phyloP scores from a whole-genome alignment of 1,284 basidiomycete species.

The Marasmius oreades region DNA sequence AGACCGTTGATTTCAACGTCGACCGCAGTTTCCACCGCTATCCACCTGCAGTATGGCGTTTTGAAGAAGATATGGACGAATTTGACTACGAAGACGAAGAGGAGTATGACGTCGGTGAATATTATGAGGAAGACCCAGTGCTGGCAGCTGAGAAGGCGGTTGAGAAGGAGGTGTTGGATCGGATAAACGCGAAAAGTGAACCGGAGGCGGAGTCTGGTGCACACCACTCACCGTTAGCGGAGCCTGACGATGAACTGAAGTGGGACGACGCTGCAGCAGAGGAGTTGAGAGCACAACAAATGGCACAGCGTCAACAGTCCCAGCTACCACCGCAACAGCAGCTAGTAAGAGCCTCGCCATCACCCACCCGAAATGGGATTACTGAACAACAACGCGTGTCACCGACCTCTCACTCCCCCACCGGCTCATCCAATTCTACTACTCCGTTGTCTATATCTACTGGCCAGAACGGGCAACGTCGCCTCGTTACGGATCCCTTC shows the following conservation, averaged over 20 bases:
- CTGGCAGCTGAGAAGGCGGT: slow-evolving; percentile 50
- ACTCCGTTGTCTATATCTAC: not conserved
- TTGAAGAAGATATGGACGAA: slow-evolving; percentile 51
- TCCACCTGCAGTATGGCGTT: slow-evolving; percentile 74
- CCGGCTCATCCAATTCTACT: not conserved
- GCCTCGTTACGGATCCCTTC: not conserved
- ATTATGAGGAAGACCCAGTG: slow-evolving; percentile 63
- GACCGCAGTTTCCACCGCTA: slow-evolving; percentile 64
- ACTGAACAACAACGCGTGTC: not conserved
- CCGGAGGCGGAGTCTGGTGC: not conserved
- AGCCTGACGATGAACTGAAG: slow-evolving; percentile 70
- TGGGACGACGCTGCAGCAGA: slow-evolving; percentile 68
- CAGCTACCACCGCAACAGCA: slow-evolving; percentile 13
- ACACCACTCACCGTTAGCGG: slow-evolving; percentile 33
- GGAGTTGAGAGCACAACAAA: slow-evolving; percentile 37
- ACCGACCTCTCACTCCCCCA: not conserved
- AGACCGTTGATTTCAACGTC: slow-evolving; percentile 57
- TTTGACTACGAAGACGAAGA: slow-evolving; percentile 65
- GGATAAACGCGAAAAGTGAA: slow-evolving; percentile 20
- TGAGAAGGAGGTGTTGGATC: slow-evolving; percentile 32
- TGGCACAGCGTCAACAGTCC: slow-evolving; percentile 15
- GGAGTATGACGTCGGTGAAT: slow-evolving; percentile 74
- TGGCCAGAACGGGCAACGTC: not conserved
- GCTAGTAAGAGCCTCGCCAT: slow-evolving; percentile 10
- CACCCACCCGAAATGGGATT: not conserved